These are phyloP conservation scores for Backusella westeae DNA, from an alignment of 192 early-diverging fungal genomes.

Conservation along the genomic window DNA sequence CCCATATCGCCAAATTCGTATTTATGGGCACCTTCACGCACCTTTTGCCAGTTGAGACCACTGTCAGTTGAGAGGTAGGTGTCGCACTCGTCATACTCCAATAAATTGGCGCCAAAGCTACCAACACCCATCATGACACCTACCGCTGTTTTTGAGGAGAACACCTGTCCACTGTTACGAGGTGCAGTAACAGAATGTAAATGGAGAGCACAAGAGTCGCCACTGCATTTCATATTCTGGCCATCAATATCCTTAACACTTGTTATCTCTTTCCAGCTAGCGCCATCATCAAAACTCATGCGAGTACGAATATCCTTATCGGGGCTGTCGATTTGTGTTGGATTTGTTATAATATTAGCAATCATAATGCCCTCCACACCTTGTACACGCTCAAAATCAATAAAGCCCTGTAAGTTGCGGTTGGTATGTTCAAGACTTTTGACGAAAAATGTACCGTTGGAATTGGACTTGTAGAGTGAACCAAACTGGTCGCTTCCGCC, in stretches of 20 bases:
- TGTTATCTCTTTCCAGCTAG: conserved; percentile 67
- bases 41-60: conserved; percentile 73
- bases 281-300: conserved; percentile 88
- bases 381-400: conserved; percentile 90
- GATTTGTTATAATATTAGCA: conserved; percentile 84
- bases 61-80: conserved; percentile 87
- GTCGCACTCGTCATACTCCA: conserved; percentile 73
- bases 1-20: conserved; percentile 88
- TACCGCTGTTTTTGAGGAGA: conserved; percentile 68
- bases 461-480: conserved; percentile 81
- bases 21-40: conserved; percentile 69
- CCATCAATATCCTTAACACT: conserved; percentile 26
- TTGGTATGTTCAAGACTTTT: conserved; percentile 80
- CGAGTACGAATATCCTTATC: conserved; percentile 64
- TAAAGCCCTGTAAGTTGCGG: conserved; percentile 65
- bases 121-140: conserved; percentile 93
- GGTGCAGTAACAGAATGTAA: conserved; percentile 80
- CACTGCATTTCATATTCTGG: conserved; percentile 12
- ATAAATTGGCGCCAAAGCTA: conserved; percentile 71
- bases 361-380: conserved; percentile 80
- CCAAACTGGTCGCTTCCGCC: conserved; percentile 48
- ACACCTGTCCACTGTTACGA: conserved; percentile 68
- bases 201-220: conserved; percentile 68
- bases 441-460: conserved; percentile 85
- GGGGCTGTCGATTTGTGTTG: conserved; percentile 50